These are phyloP conservation scores for Heterobasidion parviporum DNA, from an alignment of 1,284 basidiomycete genomes.

Conservation along the genomic window DNA sequence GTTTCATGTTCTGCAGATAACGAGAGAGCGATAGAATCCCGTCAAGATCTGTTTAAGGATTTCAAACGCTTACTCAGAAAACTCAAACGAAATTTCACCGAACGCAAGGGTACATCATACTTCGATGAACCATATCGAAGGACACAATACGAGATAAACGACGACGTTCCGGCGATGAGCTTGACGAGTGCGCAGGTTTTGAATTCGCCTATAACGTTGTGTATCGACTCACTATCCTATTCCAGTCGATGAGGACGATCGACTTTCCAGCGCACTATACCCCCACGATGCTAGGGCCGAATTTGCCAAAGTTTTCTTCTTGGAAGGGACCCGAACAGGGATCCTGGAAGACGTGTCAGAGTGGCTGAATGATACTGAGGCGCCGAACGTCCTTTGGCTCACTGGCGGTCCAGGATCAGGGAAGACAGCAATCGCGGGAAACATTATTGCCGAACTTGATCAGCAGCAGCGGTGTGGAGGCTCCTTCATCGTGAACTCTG, in stretches of 20 bases:
- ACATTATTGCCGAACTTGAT: conserved; percentile 4
- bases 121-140: neutral
- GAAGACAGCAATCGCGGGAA: conserved; percentile 7
- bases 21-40: neutral
- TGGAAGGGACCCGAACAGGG: conserved; percentile 1
- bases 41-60: neutral
- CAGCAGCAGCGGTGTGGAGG: conserved; percentile 4
- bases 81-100: conserved; percentile 5
- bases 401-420: conserved; percentile 8
- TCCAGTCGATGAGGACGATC: conserved; percentile 3
- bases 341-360: neutral
- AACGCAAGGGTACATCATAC: neutral
- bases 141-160: neutral
- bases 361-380: conserved; percentile 1
- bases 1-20: neutral
- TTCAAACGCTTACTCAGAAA: conserved; percentile 1
- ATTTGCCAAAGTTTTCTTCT: neutral
- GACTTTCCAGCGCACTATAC: neutral
- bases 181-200: neutral
- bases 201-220: neutral
- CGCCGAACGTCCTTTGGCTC: conserved; percentile 8
- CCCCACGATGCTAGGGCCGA: neutral
- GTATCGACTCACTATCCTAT: neutral
- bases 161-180: neutral
- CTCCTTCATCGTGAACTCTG: neutral